A percentile compares a stretch with the other conserved stretches of the same genome.
Conservation (phyloP, 148 eudicot species). For the Silene uniflora region DNA sequence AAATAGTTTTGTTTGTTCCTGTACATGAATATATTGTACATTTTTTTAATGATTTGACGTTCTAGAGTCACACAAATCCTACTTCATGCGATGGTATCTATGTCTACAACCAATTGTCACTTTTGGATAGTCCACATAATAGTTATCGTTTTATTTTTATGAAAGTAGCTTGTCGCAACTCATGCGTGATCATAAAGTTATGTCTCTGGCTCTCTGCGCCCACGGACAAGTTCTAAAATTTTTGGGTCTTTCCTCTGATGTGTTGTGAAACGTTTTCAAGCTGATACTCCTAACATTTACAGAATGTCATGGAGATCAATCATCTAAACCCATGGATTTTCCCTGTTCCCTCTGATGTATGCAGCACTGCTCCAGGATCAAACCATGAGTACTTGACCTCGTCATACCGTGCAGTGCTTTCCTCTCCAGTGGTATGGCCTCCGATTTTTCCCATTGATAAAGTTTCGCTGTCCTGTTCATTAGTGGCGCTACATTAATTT, state of each 20-base stretch:
- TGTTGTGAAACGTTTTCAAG: background rate
- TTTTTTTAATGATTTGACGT: too few relatives aligned
- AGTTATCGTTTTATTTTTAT: too few relatives aligned
- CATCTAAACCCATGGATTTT: conserved; percentile 78
- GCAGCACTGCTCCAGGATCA: conserved; percentile 68
- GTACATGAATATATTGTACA: too few relatives aligned
- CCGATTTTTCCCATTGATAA: conserved; percentile 10
- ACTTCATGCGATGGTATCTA: too few relatives aligned
- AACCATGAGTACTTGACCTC: conserved; percentile 72
- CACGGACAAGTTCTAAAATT: background rate
- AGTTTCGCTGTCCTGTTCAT: background rate
- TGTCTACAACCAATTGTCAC: too few relatives aligned
- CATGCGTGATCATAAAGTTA: too few relatives aligned
- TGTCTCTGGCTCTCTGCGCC: background rate
- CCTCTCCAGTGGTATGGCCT: conserved; percentile 84
- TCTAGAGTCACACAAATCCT: too few relatives aligned
- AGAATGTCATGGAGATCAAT: conserved; percentile 51
- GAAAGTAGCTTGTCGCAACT: too few relatives aligned
- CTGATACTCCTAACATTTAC: conserved; percentile 16
- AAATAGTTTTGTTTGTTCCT: too few relatives aligned
- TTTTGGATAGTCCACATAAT: too few relatives aligned
- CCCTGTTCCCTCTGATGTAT: conserved; percentile 64
- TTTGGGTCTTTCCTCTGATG: background rate
- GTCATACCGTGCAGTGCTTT: conserved; percentile 69
- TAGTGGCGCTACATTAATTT: background rate